Evolutionary conservation across 1,284 basidiomycete species (phyloP).

Genomic region (Austroboletus niveus): DNA sequence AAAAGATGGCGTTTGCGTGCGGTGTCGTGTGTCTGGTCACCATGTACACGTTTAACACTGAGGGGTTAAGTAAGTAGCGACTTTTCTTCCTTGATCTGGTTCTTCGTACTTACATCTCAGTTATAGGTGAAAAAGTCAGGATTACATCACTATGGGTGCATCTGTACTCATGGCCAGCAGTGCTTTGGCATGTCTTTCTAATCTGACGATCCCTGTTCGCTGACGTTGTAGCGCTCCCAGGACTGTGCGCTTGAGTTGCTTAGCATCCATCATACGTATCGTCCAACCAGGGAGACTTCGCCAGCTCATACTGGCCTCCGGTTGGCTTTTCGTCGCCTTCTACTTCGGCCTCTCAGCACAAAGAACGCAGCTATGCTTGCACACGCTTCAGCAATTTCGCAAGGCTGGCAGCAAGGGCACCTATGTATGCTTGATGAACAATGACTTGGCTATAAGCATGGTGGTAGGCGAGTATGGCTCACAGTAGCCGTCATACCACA

Average conservation of each 20-base stretch:
- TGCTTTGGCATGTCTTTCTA: neutral
- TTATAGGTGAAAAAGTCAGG: neutral
- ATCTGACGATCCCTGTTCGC: neutral
- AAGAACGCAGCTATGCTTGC: neutral
- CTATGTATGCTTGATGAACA: neutral
- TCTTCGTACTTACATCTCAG: neutral
- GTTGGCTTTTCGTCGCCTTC: neutral
- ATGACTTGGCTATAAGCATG: neutral
- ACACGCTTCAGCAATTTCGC: neutral
- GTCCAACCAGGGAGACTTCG: constrained; percentile 1
- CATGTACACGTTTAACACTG: neutral
- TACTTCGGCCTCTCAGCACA: neutral
- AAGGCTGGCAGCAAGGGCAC: neutral
- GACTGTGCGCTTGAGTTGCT: constrained; percentile 6
- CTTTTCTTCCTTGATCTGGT: neutral
- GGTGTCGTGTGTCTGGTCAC: neutral
- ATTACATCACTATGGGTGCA: neutral
- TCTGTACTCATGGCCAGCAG: neutral
- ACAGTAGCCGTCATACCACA: neutral
- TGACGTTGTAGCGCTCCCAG: neutral
- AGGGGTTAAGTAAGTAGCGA: neutral
- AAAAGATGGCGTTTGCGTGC: neutral
- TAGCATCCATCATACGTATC: constrained; percentile 4
- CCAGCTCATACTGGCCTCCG: constrained; percentile 1
- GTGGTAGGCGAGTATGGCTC: neutral